Base-by-base conservation (phyloP, 78 protist genomes). In the Dictyostelium citrinum region DNA sequence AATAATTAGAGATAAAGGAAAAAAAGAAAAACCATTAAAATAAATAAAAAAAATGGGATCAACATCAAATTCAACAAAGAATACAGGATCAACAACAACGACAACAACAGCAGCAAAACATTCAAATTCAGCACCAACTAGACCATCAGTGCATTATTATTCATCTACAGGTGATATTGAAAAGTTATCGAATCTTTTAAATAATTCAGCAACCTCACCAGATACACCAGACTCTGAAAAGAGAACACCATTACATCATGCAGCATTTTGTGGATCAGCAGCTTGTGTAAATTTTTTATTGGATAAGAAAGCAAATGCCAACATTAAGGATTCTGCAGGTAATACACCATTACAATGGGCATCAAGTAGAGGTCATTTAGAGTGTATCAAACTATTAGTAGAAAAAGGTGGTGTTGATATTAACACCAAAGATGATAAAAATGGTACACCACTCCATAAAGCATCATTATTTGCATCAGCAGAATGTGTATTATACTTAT, bases 371-470 rank as follows among this genome's bases (percentile, higher is more conserved):
- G 93, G 93, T 7, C 93, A 88, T 46, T 37, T 88, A 35, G 93
- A 88, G 39, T 88, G 93, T 35, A 82, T 82, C n/a, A 80, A 70
- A 67, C 17, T 85, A 29, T 43, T 93, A 31, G 64, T 93, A 5
- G 96, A 93, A 41, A 93, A 85, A 35, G 93, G 93, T 68, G 75
- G 88, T 17, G 96, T 91, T 5, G 90, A 78, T 49, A 80, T 93
- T 17, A 88, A 80, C n/a, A 68, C 84, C 20, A 83, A 84, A 85
- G 96, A 93, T 51, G 88, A 71, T 27, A 86, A 93, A 64, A 82
- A 82, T 41, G 90, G 90, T 61, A 86, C 96, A 39, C 96, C 96
- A 4, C 51, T 93, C 10, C 96, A 93, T 82, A 84, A 82, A 49
- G 76, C 96, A 7, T 90, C 92, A 22, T 39, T 79, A 22, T 79